Evolutionary conservation across 1,139 yeast species (phyloP).

Genomic region (Zhuliangozyma parablackwelliae): DNA sequence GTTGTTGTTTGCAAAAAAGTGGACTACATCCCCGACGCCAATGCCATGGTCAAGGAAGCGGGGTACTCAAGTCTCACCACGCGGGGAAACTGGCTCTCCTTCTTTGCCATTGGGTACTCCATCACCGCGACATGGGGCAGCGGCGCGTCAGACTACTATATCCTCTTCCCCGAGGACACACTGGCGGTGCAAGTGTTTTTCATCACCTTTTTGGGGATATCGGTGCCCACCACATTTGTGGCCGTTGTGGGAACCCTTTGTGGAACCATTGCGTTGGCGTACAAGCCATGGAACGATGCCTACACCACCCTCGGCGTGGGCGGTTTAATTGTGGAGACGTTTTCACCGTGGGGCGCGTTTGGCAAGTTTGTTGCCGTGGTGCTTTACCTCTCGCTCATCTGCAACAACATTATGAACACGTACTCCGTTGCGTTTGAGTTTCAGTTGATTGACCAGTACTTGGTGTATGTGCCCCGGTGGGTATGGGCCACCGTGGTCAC

Average conservation of each 20-base stretch:
- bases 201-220: constrained; percentile 64
- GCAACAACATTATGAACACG: constrained; percentile 51
- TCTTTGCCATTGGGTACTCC: constrained; percentile 70
- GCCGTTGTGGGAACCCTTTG: constrained; percentile 66
- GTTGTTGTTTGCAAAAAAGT: constrained; percentile 58
- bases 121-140: constrained; percentile 90
- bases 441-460: constrained; percentile 61
- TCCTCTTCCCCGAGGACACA: constrained; percentile 72
- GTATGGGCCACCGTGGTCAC: constrained; percentile 65
- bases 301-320: constrained; percentile 68
- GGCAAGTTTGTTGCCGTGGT: constrained; percentile 47
- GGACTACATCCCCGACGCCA: constrained; percentile 32
- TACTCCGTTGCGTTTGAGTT: constrained; percentile 79
- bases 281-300: constrained; percentile 53
- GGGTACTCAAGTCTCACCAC: constrained; percentile 29
- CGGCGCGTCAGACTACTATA: constrained; percentile 78
- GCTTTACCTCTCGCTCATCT: constrained; percentile 30
- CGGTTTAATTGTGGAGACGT: constrained; percentile 64
- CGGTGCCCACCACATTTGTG: constrained; percentile 73
- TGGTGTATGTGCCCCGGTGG: constrained; percentile 74
- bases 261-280: constrained; percentile 60
- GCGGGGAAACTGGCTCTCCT: constrained; percentile 66
- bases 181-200: constrained; percentile 51
- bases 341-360: constrained; percentile 68
- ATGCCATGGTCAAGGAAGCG: constrained; percentile 17